A percentile compares a stretch with the other conserved stretches of the same genome.
Evolutionary conservation across 148 eudicot species (phyloP).

Genomic region (Rhododendron henanense): DNA sequence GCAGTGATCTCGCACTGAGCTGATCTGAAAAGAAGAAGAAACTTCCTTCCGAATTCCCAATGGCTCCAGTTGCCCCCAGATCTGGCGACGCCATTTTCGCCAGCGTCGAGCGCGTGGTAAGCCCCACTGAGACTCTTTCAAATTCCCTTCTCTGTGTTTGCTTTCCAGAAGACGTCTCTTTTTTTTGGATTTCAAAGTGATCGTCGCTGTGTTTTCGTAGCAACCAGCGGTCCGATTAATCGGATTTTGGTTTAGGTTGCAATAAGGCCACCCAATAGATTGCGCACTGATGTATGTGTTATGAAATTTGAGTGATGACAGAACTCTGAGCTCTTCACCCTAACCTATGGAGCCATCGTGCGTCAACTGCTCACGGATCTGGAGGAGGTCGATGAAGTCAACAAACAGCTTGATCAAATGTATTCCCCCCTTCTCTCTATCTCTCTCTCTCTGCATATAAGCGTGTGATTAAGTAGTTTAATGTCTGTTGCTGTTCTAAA

Average conservation of each 20-base stretch:
- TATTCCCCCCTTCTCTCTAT: neutral
- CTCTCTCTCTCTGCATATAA: neutral
- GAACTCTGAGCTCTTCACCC: constrained; percentile 91
- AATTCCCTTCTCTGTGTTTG: neutral
- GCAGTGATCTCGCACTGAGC: neutral
- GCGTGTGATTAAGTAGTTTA: neutral
- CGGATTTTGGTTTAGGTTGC: neutral
- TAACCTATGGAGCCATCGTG: constrained; percentile 98
- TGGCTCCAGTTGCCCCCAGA: constrained; percentile 49
- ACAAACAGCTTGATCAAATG: constrained; percentile 89
- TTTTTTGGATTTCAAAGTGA: neutral
- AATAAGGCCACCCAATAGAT: neutral
- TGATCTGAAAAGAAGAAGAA: neutral
- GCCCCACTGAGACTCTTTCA: neutral
- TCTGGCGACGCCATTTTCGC: constrained; percentile 59
- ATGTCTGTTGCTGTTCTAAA: neutral
- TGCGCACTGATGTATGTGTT: neutral
- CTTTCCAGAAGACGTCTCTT: neutral
- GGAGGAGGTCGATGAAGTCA: constrained; percentile 95
- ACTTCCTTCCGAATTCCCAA: neutral
- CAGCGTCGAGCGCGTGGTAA: constrained; percentile 41
- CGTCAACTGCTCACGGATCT: constrained; percentile 91
- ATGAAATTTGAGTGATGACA: constrained; percentile 3
- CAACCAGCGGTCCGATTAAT: neutral
- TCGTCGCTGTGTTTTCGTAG: neutral